Evolutionary conservation across 116 monocot species (phyloP), one percentile per base, ranked within the genome.

Genomic region (Dioscorea cayenensis): DNA sequence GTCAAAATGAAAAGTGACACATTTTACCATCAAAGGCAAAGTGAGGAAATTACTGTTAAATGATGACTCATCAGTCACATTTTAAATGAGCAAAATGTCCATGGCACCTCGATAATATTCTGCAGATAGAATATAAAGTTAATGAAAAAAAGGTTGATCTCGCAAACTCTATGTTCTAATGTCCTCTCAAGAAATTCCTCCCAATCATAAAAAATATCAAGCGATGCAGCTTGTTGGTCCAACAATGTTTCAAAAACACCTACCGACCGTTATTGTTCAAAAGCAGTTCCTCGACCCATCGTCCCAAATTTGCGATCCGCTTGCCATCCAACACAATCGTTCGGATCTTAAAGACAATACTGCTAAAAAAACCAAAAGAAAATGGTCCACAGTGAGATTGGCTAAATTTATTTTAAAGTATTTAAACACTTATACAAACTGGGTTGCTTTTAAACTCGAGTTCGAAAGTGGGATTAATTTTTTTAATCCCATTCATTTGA

Each of bases 321-420:
- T 95, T 95, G 49, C 89, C 85, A 84, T 95, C 95, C 69, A 92
- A 81, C 72, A 92, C 95, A 72, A 95, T 92, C 12, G 95, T 95
- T 82, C 95, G 73, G 60, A 95, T 95, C 74, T 95, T 95, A 69
- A 95, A 95, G 71, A 92, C 92, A 85, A 95, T 95, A 66, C n/a
- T 35, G 37, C 36, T 51, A 28, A 28, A 17, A 63, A 28, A 75
- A 25, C 14, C 32, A 66, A 10, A 48, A 20, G 0, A 3, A 66
- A 55, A 25, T 0, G 25, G 25, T 25, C 25, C 25, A 25, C 25
- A 25, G 25, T 25, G 25, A 25, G 25, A 0, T 25, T 25, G 25
- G 1, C 25, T 25, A 25, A 25, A 25, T 25, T 25, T 25, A 0
- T 25, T 25, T 25, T 25, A 25, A 25, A 25, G n/a, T 25, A 25